Conservation (phyloP, 1,284 basidiomycete genomes). For the Ganoderma sinense region DNA sequence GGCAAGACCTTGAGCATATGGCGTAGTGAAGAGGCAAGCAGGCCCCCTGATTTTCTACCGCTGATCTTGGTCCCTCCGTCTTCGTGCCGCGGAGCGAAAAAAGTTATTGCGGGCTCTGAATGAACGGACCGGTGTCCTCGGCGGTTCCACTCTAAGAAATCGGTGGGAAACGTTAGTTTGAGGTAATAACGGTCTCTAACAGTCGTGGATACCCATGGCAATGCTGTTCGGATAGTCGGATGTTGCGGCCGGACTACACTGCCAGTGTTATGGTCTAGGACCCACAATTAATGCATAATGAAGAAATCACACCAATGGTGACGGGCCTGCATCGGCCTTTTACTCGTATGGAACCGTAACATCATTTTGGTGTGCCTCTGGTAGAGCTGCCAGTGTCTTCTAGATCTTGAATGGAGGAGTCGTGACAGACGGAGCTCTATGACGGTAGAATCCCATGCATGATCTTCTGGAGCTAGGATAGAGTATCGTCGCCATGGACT, state of each 20-base stretch:
- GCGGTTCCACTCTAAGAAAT: not conserved
- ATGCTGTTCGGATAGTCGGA: not conserved
- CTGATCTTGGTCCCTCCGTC: not conserved
- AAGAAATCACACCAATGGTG: not conserved
- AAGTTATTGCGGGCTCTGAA: not conserved
- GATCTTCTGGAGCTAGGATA: not conserved
- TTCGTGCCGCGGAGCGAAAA: not conserved
- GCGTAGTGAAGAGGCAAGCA: not conserved
- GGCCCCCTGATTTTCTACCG: not conserved
- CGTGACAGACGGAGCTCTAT: not conserved
- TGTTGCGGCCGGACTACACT: not conserved
- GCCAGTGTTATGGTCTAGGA: not conserved
- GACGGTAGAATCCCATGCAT: not conserved
- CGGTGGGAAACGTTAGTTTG: not conserved
- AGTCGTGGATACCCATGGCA: not conserved
- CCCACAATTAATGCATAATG: not conserved
- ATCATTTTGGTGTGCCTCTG: not conserved
- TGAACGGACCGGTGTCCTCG: constrained; percentile 1
- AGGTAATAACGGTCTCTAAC: not conserved
- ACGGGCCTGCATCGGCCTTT: not conserved
- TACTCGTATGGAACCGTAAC: not conserved
- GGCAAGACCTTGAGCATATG: not conserved
- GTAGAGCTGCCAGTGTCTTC: not conserved
- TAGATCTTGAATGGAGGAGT: not conserved
- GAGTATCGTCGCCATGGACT: not conserved